Evolutionary conservation across 495 filamentous ascomycete genomes (phyloP), one percentile per base, ranked within the genome.

Genomic region (Sordaria brevicollis): DNA sequence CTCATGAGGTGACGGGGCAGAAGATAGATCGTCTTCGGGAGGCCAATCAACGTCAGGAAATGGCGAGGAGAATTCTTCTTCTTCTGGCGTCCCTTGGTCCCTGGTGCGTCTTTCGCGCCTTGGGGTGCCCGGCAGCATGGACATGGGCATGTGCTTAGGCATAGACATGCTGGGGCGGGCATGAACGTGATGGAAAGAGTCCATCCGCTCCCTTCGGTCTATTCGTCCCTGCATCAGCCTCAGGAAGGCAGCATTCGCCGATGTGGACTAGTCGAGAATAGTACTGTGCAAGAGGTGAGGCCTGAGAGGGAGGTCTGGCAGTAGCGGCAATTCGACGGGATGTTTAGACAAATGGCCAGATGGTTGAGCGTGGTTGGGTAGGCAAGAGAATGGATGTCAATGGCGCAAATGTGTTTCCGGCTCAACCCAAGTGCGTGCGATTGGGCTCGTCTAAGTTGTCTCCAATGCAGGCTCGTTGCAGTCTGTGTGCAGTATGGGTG

Each of bases 151-250:
- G 25, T 31, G 49, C 25, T 62, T 62, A 62, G 49, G 49, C 49
- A 62, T 31, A 62, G 25, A 62, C 21, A 33, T 62, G 49, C 49
- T 17, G 49, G 49, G 49, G 49, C 49, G 49, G 49, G 49, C 49
- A 62, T 62, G 25, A 62, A 62, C 49, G 49, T 62, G 49, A 62
- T 62, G 49, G 49, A 62, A 62, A 62, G 49, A 62, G 21, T 62
- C 49, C 49, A 62, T 62, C 49, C 49, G 25, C 25, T 62, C 49
- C 49, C 49, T 62, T 62, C 49, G 49, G 49, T 62, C 81, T 79
- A 83, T 83, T 82, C 78, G 81, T 81, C 76, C 74, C 74, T 70
- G 68, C 66, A 74, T 78, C 79, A 81, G 79, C 77, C 79, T 77
- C 76, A 77, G 69, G 65, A 57, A 34, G 34, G 68, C 43, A 65